Percentiles rank a stretch among this genome's conserved stretches.
Evolutionary conservation across 2,329 filamentous ascomycete species (phyloP).

Genomic region (Pyrenochaeta sp.): DNA sequence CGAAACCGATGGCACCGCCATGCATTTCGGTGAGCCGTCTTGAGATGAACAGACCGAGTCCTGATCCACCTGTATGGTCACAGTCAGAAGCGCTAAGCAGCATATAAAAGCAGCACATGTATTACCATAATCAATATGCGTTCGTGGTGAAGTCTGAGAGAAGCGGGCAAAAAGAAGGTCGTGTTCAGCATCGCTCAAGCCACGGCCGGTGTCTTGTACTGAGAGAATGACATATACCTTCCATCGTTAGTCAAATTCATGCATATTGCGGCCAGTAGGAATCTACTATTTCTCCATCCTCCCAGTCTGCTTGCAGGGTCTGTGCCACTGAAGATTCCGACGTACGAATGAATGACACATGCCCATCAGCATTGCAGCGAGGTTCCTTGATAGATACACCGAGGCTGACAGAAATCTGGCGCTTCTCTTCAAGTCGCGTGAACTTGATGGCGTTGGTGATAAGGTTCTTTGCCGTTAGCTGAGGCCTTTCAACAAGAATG

Average conservation of each 20-base stretch:
- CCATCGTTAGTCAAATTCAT: too few species aligned
- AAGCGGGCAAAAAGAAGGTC: constrained; percentile 43
- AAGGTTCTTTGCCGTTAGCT: constrained; percentile 27
- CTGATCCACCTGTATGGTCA: constrained; percentile 25
- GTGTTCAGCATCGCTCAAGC: constrained; percentile 50
- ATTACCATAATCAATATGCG: constrained; percentile 46
- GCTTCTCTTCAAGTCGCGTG: constrained; percentile 46
- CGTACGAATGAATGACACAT: constrained; percentile 17
- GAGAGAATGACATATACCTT: constrained; percentile 44
- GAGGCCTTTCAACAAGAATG: too few species aligned
- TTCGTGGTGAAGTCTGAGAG: constrained; percentile 42
- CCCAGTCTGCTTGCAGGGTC: constrained; percentile 44
- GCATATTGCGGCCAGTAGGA: too few species aligned
- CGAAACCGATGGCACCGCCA: constrained; percentile 41
- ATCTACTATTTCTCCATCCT: constrained; percentile 35
- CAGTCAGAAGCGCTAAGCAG: too few species aligned
- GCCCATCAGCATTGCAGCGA: constrained; percentile 38
- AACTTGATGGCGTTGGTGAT: constrained; percentile 58
- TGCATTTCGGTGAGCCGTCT: constrained; percentile 41
- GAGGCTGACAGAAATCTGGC: constrained; percentile 49
- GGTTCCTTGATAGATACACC: constrained; percentile 44
- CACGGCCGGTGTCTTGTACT: constrained; percentile 52
- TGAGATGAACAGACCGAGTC: constrained; percentile 45
- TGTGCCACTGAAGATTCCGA: constrained; percentile 19
- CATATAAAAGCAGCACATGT: too few species aligned